Evolutionary conservation across 1,284 basidiomycete genomes (phyloP), one percentile per base, ranked within the genome.

Genomic region (Hypsizygus ulmarius): DNA sequence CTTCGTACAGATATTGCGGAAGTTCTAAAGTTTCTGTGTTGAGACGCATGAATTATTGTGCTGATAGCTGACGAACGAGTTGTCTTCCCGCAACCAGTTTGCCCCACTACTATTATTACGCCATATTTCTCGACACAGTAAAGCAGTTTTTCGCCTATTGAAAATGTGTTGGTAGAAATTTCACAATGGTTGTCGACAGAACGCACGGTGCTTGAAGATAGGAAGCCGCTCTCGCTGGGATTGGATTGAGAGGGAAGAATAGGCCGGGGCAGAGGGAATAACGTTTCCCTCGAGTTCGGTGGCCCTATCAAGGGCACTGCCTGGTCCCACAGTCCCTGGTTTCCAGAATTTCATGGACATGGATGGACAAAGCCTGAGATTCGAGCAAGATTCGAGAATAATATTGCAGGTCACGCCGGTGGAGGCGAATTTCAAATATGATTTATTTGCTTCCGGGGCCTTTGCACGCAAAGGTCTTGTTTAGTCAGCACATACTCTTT

Each of bases 41-140:
- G 9, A 45, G 48, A 45, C 45, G 33, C 28, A 18, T 32, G 48
- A 18, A 50, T 44, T 48, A 30, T 37, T 15, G 21, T 14, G 36
- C 8, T 43, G 38, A 41, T 32, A 37, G 75, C 85, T 65, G 57
- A 95, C 93, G 93, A 53, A 95, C 93, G 93, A 53, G 95, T 98
- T 8, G 94, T 97, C 71, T 99, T 99, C 49, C 97, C 96, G 50
- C 91, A 97, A 3, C 96, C 97, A 0, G 96, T 99, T 63, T 98
- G 93, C 9, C 93, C 95, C 16, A 98, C 89, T 4, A 96, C 83
- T 45, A 99, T 92, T 2, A 87, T 77, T 2, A 95, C 88, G 1
- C 85, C 86, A 64, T 88, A 80, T 40, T 78, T 82, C 70, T 98
- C 94, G 14, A 97, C 70, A 50, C 86, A 85, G 63, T 92, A 90